Evolutionary conservation across 306 rosid genomes (phyloP).

Genomic region (Chamaecrista fasciculata): DNA sequence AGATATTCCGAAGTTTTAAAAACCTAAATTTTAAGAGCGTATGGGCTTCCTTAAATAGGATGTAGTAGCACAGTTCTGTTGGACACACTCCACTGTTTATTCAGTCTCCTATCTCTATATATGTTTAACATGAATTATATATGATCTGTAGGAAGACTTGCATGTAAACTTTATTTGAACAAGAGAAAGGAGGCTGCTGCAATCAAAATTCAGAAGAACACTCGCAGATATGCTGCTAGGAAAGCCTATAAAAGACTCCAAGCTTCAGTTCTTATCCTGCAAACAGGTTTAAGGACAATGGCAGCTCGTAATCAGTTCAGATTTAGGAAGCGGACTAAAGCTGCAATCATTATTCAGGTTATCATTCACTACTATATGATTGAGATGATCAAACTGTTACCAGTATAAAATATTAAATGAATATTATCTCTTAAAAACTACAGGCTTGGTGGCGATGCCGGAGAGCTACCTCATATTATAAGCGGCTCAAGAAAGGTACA

Average conservation of each 20-base stretch:
- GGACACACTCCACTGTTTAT: conserved; percentile 23
- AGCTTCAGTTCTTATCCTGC: conserved; percentile 57
- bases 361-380: conserved; percentile 23
- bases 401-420: conserved; percentile 22
- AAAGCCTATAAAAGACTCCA: conserved; percentile 59
- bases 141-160: conserved; percentile 69
- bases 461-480: conserved; percentile 63
- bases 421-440: conserved; percentile 26
- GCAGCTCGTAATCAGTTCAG: conserved; percentile 75
- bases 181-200: conserved; percentile 85
- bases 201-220: conserved; percentile 71
- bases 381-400: conserved; percentile 18
- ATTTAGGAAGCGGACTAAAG: conserved; percentile 74
- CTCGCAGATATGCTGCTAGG: conserved; percentile 64
- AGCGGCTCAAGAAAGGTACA: conserved; percentile 76
- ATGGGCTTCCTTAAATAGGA: conserved; percentile 22
- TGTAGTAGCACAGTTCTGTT: conserved; percentile 17
- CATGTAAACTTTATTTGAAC: conserved; percentile 59
- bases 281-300: conserved; percentile 84
- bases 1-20: conserved; percentile 30
- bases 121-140: conserved; percentile 27
- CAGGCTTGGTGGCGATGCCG: conserved; percentile 92
- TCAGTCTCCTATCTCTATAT: conserved; percentile 23
- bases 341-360: conserved; percentile 77
- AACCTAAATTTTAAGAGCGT: conserved; percentile 19